Evolutionary conservation across 306 rosid species (phyloP), one percentile per base, ranked within the genome.

Genomic region (Prunus salicina): DNA sequence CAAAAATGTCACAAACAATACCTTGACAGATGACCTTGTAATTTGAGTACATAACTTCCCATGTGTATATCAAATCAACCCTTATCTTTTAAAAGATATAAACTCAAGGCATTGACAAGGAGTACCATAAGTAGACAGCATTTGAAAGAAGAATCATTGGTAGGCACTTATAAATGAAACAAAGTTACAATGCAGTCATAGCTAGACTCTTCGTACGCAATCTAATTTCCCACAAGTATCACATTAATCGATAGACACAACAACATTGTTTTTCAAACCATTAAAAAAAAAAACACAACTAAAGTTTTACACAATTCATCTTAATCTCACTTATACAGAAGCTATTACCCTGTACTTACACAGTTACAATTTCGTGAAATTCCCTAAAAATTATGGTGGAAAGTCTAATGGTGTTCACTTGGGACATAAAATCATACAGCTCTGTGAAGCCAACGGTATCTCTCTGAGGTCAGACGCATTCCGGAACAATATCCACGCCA

Each of bases 401-500:
- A 53, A 69, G 18, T 41, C 43, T 12, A 25, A 20, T 28, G 27
- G 58, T 60, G 68, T 70, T 69, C 50, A 38, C 34, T 68, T 25
- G 6, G n/a, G 30, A 13, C 19, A 63, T 25, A n/a, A 61, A 27
- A 15, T 30, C 56, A 24, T 5, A 53, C 32, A 52, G 15, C 19
- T 11, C 49, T 64, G 7, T 30, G 46, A 82, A 32, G 50, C 49
- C 57, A 50, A 73, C 64, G 62, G 53, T 22, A 50, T 65, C 56
- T 77, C 24, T 58, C 11, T 56, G 64, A 15, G 47, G 50, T 88
- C 71, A 85, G 27, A 49, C 50, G 58, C 74, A 85, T 49, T 66
- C 72, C 67, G 75, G 78, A 71, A 80, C 45, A 41, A 74, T 66
- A 76, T 75, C 71, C 30, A 28, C 76, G 67, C n/a, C 87, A 66